Evolutionary conservation across 768 basidiomycete species (phyloP).

Genomic region (Mycena sanguinolenta): DNA sequence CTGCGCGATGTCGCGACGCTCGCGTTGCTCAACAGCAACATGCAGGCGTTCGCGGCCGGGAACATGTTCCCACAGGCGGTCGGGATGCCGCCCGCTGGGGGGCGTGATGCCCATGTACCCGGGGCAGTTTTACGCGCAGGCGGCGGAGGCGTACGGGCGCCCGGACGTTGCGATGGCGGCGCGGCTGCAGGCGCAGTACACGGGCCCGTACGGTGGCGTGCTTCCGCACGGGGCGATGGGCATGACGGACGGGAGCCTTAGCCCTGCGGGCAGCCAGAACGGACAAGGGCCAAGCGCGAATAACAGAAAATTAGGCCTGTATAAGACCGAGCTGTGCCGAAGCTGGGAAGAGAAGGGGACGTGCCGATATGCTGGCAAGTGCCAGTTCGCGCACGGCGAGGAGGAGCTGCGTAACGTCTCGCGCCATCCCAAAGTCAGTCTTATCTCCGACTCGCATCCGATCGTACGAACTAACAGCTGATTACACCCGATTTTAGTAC

Average conservation of each 20-base stretch:
- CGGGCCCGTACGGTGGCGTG: slow-evolving; percentile 59
- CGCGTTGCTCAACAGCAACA: slow-evolving; percentile 68
- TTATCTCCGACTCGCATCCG: slow-evolving; percentile 22
- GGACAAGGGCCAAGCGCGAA: slow-evolving; percentile 87
- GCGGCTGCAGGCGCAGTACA: slow-evolving; percentile 76
- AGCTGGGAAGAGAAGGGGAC: slow-evolving; percentile 95
- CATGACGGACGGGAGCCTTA: slow-evolving; percentile 54
- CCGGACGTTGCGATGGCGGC: slow-evolving; percentile 71
- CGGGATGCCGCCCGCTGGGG: slow-evolving; percentile 53
- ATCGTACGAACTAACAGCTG: slow-evolving; percentile 36
- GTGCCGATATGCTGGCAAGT: slow-evolving; percentile 89
- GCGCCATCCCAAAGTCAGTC: slow-evolving; percentile 87
- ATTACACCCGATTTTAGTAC: slow-evolving; percentile 64
- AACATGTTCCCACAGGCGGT: slow-evolving; percentile 68
- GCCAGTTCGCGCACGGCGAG: slow-evolving; percentile 94
- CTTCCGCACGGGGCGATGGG: slow-evolving; percentile 46
- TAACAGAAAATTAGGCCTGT: slow-evolving; percentile 90
- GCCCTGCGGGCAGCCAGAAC: slow-evolving; percentile 55
- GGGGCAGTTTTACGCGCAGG: slow-evolving; percentile 79
- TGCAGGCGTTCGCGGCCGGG: slow-evolving; percentile 67
- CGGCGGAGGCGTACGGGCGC: slow-evolving; percentile 68
- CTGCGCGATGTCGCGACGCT: slow-evolving; percentile 80
- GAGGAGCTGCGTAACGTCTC: slow-evolving; percentile 88
- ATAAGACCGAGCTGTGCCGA: slow-evolving; percentile 91
- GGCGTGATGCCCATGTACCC: slow-evolving; percentile 69